Evolutionary conservation across 768 basidiomycete species (phyloP).

Genomic region (Coprinopsis sp.): DNA sequence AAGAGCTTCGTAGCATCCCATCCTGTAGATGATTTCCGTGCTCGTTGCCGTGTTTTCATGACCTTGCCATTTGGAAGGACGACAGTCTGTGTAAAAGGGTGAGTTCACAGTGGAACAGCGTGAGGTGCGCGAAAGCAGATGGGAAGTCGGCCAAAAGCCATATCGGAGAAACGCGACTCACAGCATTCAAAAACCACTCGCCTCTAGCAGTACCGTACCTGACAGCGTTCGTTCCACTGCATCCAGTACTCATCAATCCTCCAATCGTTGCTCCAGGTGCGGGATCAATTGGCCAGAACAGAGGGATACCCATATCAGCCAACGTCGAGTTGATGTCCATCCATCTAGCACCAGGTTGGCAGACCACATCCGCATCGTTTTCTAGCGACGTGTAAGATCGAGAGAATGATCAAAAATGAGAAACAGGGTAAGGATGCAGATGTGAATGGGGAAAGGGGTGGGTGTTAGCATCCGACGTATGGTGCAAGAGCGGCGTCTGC

Average conservation of each 20-base stretch:
- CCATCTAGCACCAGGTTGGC: constrained; percentile 71
- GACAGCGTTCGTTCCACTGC: constrained; percentile 82
- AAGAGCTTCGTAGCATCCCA: constrained; percentile 84
- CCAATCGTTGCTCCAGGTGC: constrained; percentile 79
- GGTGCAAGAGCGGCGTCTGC: no score
- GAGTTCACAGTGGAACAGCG: neutral
- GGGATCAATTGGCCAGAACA: constrained; percentile 87
- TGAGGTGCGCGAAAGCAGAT: no score
- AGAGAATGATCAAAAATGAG: neutral
- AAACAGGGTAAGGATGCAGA: neutral
- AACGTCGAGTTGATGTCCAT: constrained; percentile 67
- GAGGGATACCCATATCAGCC: constrained; percentile 63
- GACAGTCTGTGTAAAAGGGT: constrained; percentile 57
- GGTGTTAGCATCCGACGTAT: no score
- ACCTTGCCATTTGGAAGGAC: constrained; percentile 87
- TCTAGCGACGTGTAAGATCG: constrained; percentile 31
- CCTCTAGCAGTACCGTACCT: constrained; percentile 85
- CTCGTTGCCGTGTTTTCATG: constrained; percentile 78
- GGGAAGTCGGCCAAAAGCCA: no score
- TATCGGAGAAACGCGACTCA: constrained; percentile 24
- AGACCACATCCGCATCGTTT: constrained; percentile 67
- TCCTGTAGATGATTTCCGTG: constrained; percentile 84
- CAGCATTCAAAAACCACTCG: constrained; percentile 87
- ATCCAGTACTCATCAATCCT: constrained; percentile 84
- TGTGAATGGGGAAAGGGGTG: no score